A percentile compares a stretch with the other conserved stretches of the same genome.
Conservation (phyloP, 371 early-diverging fungal genomes). For the Mycotypha africana region DNA sequence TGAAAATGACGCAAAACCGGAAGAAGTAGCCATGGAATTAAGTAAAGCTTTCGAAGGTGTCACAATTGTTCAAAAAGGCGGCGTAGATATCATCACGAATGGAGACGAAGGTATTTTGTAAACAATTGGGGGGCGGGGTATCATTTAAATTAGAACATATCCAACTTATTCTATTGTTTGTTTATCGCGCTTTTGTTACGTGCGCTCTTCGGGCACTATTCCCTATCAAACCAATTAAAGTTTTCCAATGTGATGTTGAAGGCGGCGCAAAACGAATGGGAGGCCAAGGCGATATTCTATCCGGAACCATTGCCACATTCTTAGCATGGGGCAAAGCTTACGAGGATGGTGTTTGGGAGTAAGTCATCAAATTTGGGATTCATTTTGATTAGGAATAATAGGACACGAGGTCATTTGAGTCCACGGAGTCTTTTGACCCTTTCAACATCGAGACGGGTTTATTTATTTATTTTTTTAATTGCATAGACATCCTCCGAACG, state of each 20-base stretch:
- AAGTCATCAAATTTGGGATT: slow-evolving; percentile 10
- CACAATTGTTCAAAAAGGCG: slow-evolving; percentile 85
- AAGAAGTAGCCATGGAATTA: slow-evolving; percentile 35
- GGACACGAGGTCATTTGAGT: no score
- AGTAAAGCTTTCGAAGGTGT: slow-evolving; percentile 60
- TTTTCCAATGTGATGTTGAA: slow-evolving; percentile 53
- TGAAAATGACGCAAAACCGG: slow-evolving; percentile 1
- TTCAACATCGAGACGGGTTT: no score
- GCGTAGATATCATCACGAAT: slow-evolving; percentile 73
- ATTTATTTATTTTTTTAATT: slow-evolving; percentile 1
- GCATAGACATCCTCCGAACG: slow-evolving; percentile 28
- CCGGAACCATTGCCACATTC: slow-evolving; percentile 85
- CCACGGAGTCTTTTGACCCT: no score
- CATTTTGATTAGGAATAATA: no score
- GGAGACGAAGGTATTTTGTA: slow-evolving; percentile 33
- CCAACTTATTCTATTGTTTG: no score
- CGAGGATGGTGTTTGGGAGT: slow-evolving; percentile 56
- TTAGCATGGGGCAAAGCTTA: slow-evolving; percentile 80
- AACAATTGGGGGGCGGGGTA: no score
- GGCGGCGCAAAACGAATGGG: slow-evolving; percentile 92
- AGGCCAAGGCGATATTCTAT: slow-evolving; percentile 97
- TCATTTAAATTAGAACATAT: not conserved
- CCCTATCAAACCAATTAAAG: slow-evolving; percentile 18
- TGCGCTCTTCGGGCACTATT: not conserved
- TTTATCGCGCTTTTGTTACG: no score